Evolutionary conservation across 148 eudicot species (phyloP), one percentile per base, ranked within the genome.

Genomic region (Fagopyrum homotropicum): DNA sequence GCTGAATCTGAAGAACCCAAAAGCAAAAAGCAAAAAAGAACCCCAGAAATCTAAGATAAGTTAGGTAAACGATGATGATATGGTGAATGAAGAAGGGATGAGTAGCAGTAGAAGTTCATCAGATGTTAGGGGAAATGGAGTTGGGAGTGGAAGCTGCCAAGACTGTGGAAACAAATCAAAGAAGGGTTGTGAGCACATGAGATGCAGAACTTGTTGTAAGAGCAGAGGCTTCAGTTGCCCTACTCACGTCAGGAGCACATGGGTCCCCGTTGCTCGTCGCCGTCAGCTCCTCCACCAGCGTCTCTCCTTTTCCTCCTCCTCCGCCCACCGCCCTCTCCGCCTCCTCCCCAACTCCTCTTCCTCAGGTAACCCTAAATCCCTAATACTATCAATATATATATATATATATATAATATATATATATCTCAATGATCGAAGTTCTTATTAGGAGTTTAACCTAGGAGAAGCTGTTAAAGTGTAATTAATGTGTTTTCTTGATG

Each of bases 131-230:
- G 50, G 49, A 15, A 44, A 9, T 6, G 26, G 49, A 45, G 15
- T 3, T 6, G 26, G 10, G 0, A 35, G 69, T 44, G 55, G 55
- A 9, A 47, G 74, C 14, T 91, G 96, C 46, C 84, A 89, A 78
- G 96, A 91, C 50, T 91, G 96, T 74, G 96, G 96, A 22, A 91
- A 91, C 73, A 88, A 89, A 80, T 87, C 96, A 7, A 91, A 91
- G 77, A 89, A 84, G 56, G 96, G 83, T 50, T 91, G 96, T 59
- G 63, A 6, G 7, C 87, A 75, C 73, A 76, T 40, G 72, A 80
- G 96, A 72, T 91, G 96, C 73, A 84, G 96, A 66, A 89, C 85
- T 74, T 91, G 96, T 60, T 91, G 96, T 60, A 91, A 85, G 69
- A 87, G 78, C 72, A 81, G 91, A 73, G 91, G 93, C 17, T 83